phyloP scores from a whole-genome alignment of 352 stramenopile genomes.

The Phytophthora tubulina region DNA sequence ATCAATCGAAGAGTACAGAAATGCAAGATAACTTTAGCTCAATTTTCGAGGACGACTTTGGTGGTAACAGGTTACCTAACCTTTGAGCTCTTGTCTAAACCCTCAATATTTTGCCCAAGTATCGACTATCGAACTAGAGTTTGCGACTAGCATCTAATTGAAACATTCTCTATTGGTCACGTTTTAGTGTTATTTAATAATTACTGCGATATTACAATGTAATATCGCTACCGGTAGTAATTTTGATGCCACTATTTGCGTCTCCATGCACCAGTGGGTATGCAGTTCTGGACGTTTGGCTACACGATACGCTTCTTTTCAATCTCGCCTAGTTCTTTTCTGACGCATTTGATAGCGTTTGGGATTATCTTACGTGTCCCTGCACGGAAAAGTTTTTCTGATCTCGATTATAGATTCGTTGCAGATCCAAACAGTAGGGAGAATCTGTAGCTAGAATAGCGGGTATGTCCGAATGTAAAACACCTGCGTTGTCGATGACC shows the following conservation, averaged over 20 bases:
- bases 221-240: too few relatives aligned
- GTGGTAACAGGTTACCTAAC: too few relatives aligned
- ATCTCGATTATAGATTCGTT: constrained; percentile 10
- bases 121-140: too few relatives aligned
- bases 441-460: constrained; percentile 9
- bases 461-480: neutral
- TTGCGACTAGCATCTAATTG: too few relatives aligned
- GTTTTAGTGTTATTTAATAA: too few relatives aligned
- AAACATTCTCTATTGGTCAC: too few relatives aligned
- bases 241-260: neutral
- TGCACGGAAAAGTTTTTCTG: neutral
- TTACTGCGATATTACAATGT: too few relatives aligned
- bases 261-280: neutral
- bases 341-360: constrained; percentile 5
- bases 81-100: too few relatives aligned
- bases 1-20: neutral
- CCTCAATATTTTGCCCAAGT: too few relatives aligned
- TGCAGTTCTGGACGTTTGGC: neutral
- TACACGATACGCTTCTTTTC: neutral
- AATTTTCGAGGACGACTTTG: too few relatives aligned
- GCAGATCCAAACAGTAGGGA: constrained; percentile 19
- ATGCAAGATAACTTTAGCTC: neutral
- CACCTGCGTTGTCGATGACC: constrained; percentile 1
- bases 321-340: constrained; percentile 7
- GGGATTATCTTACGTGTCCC: neutral